Evolutionary conservation across 768 basidiomycete genomes (phyloP).

Genomic region (Rhodocollybia butyracea): DNA sequence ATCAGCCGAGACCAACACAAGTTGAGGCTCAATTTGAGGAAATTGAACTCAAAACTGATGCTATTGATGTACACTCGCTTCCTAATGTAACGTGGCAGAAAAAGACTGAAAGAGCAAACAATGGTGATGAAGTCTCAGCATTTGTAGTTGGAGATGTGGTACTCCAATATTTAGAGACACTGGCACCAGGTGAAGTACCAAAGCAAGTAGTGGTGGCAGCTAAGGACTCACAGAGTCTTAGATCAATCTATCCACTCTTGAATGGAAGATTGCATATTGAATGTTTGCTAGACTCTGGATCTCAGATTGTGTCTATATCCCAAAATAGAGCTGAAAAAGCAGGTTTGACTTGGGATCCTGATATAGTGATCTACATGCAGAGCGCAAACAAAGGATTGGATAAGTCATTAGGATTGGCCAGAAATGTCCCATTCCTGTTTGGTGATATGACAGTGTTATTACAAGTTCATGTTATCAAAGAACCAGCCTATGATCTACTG

Average conservation of each 20-base stretch:
- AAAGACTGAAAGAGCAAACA: neutral
- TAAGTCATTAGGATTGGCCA: conserved; percentile 17
- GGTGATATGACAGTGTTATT: conserved; percentile 21
- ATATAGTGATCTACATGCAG: conserved; percentile 19
- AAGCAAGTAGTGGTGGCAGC: conserved; percentile 16
- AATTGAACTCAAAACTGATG: neutral
- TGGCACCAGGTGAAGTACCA: neutral
- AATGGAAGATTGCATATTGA: conserved; percentile 17
- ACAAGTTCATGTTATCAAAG: conserved; percentile 23
- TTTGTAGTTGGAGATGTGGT: conserved; percentile 2
- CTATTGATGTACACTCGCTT: neutral
- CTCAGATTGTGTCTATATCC: conserved; percentile 22
- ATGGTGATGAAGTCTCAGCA: neutral
- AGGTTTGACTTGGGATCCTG: conserved; percentile 15
- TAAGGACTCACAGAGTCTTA: conserved; percentile 18
- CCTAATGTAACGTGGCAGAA: neutral
- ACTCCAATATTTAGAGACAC: conserved; percentile 1
- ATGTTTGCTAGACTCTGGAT: conserved; percentile 22
- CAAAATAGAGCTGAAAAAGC: conserved; percentile 16
- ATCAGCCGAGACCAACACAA: neutral
- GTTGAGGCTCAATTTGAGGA: neutral
- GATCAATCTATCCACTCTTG: conserved; percentile 16
- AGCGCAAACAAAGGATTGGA: conserved; percentile 20
- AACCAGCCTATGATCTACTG: conserved; percentile 23
- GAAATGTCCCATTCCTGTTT: conserved; percentile 21